Conservation (phyloP, 331 rosid species). For the Malus hybrid region DNA sequence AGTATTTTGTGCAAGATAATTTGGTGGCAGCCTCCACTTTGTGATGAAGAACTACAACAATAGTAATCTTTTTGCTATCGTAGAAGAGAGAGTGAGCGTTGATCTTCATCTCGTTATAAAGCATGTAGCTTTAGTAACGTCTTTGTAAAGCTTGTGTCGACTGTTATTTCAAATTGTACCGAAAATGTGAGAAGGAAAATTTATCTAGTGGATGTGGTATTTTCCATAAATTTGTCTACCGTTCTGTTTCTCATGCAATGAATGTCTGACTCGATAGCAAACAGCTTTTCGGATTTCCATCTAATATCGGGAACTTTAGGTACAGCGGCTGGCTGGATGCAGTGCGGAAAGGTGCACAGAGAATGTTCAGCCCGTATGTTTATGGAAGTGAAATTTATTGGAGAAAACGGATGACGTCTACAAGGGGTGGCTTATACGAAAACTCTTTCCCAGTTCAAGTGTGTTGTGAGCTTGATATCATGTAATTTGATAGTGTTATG, state of each 20-base stretch:
- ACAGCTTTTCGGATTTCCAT: background rate
- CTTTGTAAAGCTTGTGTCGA: background rate
- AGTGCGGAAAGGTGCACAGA: constrained; percentile 41
- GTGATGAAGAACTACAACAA: background rate
- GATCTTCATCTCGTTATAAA: too few relatives aligned
- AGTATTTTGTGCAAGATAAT: background rate
- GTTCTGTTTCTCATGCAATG: background rate
- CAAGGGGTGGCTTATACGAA: background rate
- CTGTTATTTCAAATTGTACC: background rate
- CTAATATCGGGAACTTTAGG: constrained; percentile 23
- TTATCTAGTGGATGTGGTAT: background rate
- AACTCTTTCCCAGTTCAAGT: background rate
- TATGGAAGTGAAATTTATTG: constrained; percentile 67
- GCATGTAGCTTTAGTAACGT: background rate
- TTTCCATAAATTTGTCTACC: background rate
- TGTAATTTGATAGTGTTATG: background rate
- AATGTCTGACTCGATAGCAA: background rate
- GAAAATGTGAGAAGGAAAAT: background rate
- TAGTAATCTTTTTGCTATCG: background rate
- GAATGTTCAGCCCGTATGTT: constrained; percentile 73
- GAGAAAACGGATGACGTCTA: constrained; percentile 13
- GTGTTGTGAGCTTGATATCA: background rate
- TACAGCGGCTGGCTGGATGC: constrained; percentile 67
- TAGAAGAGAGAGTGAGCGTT: too few relatives aligned
- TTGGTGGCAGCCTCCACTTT: too few relatives aligned